Evolutionary conservation across 2,329 filamentous ascomycete species (phyloP), one percentile per base, ranked within the genome.

Genomic region (Colletotrichum tabaci): DNA sequence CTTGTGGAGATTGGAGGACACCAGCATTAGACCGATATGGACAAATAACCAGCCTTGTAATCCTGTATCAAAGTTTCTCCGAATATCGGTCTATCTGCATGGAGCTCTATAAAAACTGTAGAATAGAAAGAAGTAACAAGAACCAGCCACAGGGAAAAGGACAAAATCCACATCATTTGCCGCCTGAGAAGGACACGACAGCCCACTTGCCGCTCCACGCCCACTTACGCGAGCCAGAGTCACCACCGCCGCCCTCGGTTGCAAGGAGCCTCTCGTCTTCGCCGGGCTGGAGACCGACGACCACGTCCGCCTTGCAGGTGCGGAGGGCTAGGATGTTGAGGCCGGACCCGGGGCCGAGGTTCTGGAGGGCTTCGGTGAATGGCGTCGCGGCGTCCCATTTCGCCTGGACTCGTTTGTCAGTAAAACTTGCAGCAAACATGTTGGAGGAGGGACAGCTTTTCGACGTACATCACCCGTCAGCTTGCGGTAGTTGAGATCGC

Each of bases 181-280:
- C 74, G 21, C 66, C 61, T 2, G 76, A 94, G 77, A 95, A 94
- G 40, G 94, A 95, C 5, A 97, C 91, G n/a, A 98, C 94, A 7
- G 96, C 96, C 93, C 94, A 98, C 82, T 98, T 98, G 52, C 96
- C 96, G 78, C 90, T 93, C 95, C 95, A 98, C 0, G 94, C 95
- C 96, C 96, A 98, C 81, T 94, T 93, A 67, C 96, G 88, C 30
- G 90, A 88, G 80, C 92, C 81, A 75, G 88, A 84, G 73, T 94
- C 91, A 18, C 91, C 93, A 4, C 93, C 93, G 1, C 93, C 93
- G 18, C 87, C 90, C 63, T 93, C 90, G 64, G 84, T 87, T 10
- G 88, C 85, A 75, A 88, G 90, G 64, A 98, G 85, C 80, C 91
- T 90, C 83, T 98, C 95, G 78, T 99, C 96, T 79, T 92, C 89